Evolutionary conservation across 768 basidiomycete genomes (phyloP).

Genomic region (Dentipellis fragilis): DNA sequence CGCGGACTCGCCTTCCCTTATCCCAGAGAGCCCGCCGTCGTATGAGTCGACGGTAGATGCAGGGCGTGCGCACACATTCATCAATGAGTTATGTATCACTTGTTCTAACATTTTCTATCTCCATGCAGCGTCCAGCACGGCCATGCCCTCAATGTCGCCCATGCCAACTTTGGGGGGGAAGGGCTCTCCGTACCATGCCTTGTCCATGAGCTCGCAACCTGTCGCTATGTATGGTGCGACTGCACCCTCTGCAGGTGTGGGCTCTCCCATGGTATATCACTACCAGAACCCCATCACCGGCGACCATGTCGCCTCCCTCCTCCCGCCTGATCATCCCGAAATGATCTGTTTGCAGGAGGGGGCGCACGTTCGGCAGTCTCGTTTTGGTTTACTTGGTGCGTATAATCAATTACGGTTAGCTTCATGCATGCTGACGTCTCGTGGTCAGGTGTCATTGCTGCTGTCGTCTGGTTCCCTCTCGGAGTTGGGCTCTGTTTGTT

Average conservation of each 20-base stretch:
- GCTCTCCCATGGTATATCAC: constrained; percentile 13
- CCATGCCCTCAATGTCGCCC: too few species aligned
- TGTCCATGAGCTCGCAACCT: not conserved
- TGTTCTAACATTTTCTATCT: too few species aligned
- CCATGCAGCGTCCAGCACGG: too few species aligned
- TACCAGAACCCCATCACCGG: constrained; percentile 25
- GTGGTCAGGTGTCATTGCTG: constrained; percentile 59
- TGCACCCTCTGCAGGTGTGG: not conserved
- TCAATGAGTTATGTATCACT: too few species aligned
- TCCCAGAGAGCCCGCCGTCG: too few species aligned
- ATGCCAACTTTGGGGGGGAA: too few species aligned
- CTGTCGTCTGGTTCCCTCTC: constrained; percentile 79
- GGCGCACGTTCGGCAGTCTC: constrained; percentile 44
- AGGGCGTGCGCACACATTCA: too few species aligned
- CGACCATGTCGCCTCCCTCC: constrained; percentile 43
- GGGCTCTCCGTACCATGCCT: too few species aligned
- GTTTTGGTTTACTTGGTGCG: constrained; percentile 64
- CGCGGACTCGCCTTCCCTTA: too few species aligned
- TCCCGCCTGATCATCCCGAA: constrained; percentile 71
- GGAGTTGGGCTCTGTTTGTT: constrained; percentile 72
- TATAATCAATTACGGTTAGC: not conserved
- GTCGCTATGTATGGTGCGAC: not conserved
- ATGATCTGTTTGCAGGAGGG: constrained; percentile 77
- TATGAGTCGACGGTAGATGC: too few species aligned
- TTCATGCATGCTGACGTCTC: not conserved